Percentiles rank a stretch among this genome's conserved stretches.
These are phyloP conservation scores for Neurospora africana DNA, from an alignment of 495 filamentous ascomycete genomes.

Conservation along the genomic window DNA sequence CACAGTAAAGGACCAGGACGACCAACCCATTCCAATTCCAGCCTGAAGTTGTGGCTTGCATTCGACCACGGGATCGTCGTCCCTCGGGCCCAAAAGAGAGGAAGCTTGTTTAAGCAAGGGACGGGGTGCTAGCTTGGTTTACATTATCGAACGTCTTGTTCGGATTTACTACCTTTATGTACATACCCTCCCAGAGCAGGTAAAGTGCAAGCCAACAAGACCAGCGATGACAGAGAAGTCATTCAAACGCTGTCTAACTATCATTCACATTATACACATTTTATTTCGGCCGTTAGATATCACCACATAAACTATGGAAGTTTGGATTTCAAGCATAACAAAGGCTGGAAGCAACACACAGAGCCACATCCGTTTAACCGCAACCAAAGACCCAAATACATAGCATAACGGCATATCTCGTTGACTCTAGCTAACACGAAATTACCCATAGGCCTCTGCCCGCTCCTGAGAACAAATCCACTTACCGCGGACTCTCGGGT, in stretches of 20 bases:
- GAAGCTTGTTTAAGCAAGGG: neutral
- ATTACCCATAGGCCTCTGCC: neutral
- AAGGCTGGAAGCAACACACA: neutral
- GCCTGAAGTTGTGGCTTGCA: neutral
- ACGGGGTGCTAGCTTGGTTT: neutral
- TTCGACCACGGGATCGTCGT: neutral
- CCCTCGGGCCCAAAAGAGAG: neutral
- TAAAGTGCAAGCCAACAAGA: neutral
- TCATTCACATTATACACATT: neutral
- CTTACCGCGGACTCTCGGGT: neutral
- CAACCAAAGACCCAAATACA: neutral
- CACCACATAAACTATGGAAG: neutral
- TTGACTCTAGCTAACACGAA: neutral
- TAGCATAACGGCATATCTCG: neutral
- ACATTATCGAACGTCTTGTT: neutral
- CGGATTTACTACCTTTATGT: too few species aligned
- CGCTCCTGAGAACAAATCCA: neutral
- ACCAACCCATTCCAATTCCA: neutral
- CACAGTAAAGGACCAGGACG: neutral
- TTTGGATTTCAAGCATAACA: neutral
- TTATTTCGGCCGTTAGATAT: neutral
- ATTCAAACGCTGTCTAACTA: neutral
- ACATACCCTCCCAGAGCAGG: too few species aligned
- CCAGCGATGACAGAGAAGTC: neutral
- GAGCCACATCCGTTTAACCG: neutral